Base-by-base conservation (phyloP, 1,139 yeast species). In the Arxiozyma slooffiae region DNA sequence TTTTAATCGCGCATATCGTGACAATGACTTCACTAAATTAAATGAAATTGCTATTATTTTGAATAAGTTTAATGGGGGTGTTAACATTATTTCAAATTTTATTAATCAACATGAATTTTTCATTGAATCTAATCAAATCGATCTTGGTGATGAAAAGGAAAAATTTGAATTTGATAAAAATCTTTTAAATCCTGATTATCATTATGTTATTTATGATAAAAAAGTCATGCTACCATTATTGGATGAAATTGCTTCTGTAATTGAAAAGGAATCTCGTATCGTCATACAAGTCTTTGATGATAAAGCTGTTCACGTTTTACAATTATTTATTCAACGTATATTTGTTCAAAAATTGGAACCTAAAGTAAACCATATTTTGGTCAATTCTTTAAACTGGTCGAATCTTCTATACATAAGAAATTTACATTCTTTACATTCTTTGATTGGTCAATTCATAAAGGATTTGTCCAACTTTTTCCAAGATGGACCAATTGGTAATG, bases 51-150 rank as follows among this genome's bases (percentile, higher is more conserved):
- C 97, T 0, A 79, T 79, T 48, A 79, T 89, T n/a, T 71, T 90
- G 49, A 77, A 82, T 50, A 87, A 82, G 53, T 90, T 82, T 69
- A 90, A 92, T 61, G 94, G 90, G 11, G 97, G 97, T 9, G 75
- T 80, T 4, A 82, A 83, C 53, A 94, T 89, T 14, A 84, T 88
- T 16, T 89, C 84, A 63, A 79, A 85, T 49, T 90, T 87, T 68
- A 88, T 89, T 43, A 82, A 81, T 62, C 89, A 85, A 62, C 89
- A 85, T 64, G 86, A 82, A 53, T 79, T 85, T 54, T 82, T 86
- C 63, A 69, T 78, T 50, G 77, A 79, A 51, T 78, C 77, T 41
- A 73, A 72, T 44, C 61, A 72, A 40, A 65, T 62, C 47, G 64
- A 20, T 61, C 68, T 38, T 20, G 20, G 38, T 30, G 40, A 30